phyloP scores from a whole-genome alignment of 805 yeast genomes.

The Metschnikowia noctiluminum region DNA sequence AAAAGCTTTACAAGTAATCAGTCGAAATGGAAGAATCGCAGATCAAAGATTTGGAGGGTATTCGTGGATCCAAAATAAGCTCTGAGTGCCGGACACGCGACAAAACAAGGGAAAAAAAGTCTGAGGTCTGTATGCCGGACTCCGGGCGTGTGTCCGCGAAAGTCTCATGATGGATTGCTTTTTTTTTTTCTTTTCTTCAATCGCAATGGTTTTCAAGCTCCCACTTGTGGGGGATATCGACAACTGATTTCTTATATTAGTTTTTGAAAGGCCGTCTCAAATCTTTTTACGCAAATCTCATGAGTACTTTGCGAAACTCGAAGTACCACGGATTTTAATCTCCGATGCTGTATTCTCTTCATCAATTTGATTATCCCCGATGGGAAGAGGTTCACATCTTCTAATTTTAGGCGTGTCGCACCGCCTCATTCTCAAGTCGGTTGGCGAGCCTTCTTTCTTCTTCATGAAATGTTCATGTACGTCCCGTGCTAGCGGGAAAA shows the following conservation, averaged over 20 bases:
- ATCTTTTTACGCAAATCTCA: no score
- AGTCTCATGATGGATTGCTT: neutral
- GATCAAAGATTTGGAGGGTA: constrained; percentile 2
- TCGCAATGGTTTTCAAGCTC: no score
- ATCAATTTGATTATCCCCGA: no score
- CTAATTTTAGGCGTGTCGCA: neutral
- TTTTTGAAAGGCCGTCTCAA: no score
- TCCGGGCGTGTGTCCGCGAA: neutral
- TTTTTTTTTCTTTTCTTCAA: neutral
- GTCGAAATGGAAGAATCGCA: neutral
- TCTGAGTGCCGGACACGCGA: constrained; percentile 8
- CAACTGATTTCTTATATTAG: no score
- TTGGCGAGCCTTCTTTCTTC: neutral
- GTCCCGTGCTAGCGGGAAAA: no score
- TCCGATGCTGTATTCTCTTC: no score
- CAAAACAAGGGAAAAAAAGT: neutral
- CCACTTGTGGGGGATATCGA: no score
- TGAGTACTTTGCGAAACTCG: no score
- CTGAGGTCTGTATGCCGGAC: neutral
- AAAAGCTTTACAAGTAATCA: neutral
- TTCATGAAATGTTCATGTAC: neutral
- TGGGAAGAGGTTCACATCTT: no score
- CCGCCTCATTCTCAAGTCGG: neutral
- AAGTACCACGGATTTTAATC: no score
- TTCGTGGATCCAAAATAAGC: neutral